Evolutionary conservation across 2,329 filamentous ascomycete species (phyloP).

Genomic region (Penicillium sp.): DNA sequence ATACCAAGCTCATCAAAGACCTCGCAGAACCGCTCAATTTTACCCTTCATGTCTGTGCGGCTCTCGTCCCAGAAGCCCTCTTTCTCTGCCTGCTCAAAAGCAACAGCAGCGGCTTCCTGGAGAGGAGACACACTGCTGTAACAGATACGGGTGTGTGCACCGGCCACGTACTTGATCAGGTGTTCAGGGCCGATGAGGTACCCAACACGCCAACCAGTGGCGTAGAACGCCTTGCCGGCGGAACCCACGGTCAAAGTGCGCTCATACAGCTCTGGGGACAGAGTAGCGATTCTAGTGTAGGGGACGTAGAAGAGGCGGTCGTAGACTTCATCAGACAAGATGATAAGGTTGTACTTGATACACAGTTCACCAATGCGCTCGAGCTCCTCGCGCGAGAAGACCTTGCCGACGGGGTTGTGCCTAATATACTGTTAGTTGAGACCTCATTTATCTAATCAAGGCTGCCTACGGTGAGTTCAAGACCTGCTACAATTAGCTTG

Average conservation of each 20-base stretch:
- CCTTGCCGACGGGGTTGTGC: conserved; percentile 96
- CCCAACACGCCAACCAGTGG: conserved; percentile 93
- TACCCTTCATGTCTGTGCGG: conserved; percentile 82
- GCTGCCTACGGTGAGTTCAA: conserved; percentile 52
- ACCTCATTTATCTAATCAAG: neutral
- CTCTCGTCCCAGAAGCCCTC: conserved; percentile 85
- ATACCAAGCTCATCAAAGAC: conserved; percentile 73
- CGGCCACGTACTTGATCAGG: conserved; percentile 85
- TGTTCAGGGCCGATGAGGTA: conserved; percentile 90
- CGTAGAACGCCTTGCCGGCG: conserved; percentile 97
- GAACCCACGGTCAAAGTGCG: conserved; percentile 92
- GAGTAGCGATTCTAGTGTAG: conserved; percentile 86
- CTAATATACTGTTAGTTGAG: conserved; percentile 23
- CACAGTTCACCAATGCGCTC: conserved; percentile 82
- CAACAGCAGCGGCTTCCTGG: conserved; percentile 90
- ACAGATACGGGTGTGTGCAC: conserved; percentile 94
- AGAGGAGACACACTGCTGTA: conserved; percentile 91
- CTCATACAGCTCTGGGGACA: conserved; percentile 84
- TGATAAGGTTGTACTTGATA: conserved; percentile 90
- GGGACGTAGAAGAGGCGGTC: conserved; percentile 93
- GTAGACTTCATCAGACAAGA: conserved; percentile 90
- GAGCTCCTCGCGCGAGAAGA: conserved; percentile 82
- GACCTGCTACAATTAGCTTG: conserved; percentile 35
- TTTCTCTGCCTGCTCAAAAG: conserved; percentile 84
- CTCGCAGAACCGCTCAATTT: conserved; percentile 83